Evolutionary conservation across 139 green algal species (phyloP).

Genomic region (Micromonas commoda): DNA sequence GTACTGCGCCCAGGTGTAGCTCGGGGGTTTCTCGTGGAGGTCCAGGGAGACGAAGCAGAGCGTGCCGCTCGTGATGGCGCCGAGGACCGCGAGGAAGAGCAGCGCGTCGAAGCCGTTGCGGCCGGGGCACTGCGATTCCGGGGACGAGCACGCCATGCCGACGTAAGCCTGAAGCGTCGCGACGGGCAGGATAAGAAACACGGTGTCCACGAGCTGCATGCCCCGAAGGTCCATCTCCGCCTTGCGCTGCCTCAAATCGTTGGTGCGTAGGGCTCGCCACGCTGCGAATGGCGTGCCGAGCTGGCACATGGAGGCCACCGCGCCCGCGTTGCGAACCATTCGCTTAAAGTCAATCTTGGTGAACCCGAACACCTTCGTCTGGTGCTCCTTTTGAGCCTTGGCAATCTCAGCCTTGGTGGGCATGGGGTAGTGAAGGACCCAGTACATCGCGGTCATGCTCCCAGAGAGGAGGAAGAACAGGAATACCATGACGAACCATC

Average conservation of each 20-base stretch:
- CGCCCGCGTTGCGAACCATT: constrained; percentile 32
- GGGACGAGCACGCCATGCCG: constrained; percentile 28
- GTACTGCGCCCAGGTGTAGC: constrained; percentile 17
- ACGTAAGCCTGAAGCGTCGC: constrained; percentile 36
- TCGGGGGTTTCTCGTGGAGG: constrained; percentile 33
- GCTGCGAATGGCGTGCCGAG: constrained; percentile 41
- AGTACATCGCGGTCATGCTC: constrained; percentile 32
- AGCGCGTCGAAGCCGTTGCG: constrained; percentile 27
- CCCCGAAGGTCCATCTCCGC: constrained; percentile 44
- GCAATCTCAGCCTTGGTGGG: background rate
- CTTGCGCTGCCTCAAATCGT: constrained; percentile 31
- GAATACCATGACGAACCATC: constrained; percentile 28
- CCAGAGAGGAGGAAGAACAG: constrained; percentile 31
- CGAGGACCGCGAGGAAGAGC: constrained; percentile 22
- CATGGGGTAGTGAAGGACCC: constrained; percentile 41
- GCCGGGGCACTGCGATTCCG: constrained; percentile 19
- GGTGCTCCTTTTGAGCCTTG: background rate
- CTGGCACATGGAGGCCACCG: constrained; percentile 33
- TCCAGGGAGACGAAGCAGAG: constrained; percentile 38
- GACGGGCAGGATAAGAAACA: constrained; percentile 39
- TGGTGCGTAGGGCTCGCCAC: constrained; percentile 32
- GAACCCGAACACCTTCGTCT: constrained; percentile 30
- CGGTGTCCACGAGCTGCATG: constrained; percentile 40
- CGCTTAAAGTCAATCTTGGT: constrained; percentile 27
- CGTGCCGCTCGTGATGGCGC: constrained; percentile 26